Evolutionary conservation across 148 eudicot species (phyloP), one percentile per base, ranked within the genome.

Genomic region (Cornus kousa): DNA sequence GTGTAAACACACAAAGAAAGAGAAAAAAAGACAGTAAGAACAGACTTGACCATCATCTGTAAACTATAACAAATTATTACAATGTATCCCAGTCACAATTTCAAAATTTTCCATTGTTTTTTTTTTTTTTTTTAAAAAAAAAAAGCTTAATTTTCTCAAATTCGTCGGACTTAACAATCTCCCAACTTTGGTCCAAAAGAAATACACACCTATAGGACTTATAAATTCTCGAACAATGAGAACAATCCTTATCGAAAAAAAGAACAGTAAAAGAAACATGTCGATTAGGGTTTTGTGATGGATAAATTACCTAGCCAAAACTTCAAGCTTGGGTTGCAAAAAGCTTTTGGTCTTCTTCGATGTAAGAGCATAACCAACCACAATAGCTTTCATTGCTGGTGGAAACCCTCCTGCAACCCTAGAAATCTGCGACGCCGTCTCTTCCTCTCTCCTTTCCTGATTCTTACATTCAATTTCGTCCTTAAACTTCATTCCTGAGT

Each of bases 311-410:
- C 97, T 89, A 80, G 98, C 98, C 28, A 95, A 82, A 70, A 86
- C 81, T 78, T 88, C 86, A 77, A 95, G 78, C 76, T 93, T 93
- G 74, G 98, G 98, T 82, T 95, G 91, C 82, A 95, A 84, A 80
- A 95, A 95, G 86, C 98, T 95, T 80, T 87, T 91, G 19, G 83
- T 89, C 80, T 95, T 95, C 88, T 95, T 95, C 8, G 93, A 88
- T 9, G 98, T 95, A 74, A 94, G 98, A 80, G 97, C 98, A 70
- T 91, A 95, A 5, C 95, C 98, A 9, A 95, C 98, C 16, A 95
- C 94, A 1, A 94, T 81, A 0, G 53, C 72, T 75, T 86, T 90
- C 84, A 74, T 35, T 10, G 84, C 83, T 57, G 64, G 73, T 7
- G 81, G 83, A 79, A 82, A 86, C 79, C 84, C 84, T 24, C 80